Conservation (phyloP, 345 rosid species). For the Murraya paniculata region DNA sequence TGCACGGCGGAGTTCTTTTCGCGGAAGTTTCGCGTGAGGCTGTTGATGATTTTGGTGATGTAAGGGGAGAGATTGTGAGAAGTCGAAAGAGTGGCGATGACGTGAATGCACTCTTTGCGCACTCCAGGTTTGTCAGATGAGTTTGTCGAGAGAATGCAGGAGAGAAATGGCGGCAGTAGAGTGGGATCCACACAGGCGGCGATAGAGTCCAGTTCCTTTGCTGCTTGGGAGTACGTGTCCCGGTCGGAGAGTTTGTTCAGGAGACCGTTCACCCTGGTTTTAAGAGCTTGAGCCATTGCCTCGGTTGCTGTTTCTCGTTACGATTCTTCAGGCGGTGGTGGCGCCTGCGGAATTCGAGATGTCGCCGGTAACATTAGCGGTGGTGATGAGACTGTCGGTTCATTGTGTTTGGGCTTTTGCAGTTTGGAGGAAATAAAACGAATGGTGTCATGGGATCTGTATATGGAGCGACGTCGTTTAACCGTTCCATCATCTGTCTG, state of each 20-base stretch:
- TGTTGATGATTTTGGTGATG: slow-evolving; percentile 65
- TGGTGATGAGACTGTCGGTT: slow-evolving; percentile 7
- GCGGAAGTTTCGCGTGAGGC: slow-evolving; percentile 67
- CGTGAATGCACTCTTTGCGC: slow-evolving; percentile 70
- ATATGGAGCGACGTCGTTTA: slow-evolving; percentile 9
- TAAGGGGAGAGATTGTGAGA: slow-evolving; percentile 57
- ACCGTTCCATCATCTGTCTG: no score
- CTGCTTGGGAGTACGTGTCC: slow-evolving; percentile 72
- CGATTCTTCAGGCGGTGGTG: slow-evolving; percentile 18
- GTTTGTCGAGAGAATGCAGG: slow-evolving; percentile 70
- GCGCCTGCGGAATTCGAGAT: slow-evolving; percentile 25
- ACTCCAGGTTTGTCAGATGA: slow-evolving; percentile 66
- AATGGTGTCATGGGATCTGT: neutral
- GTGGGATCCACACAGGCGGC: slow-evolving; percentile 54
- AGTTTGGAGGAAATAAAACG: neutral
- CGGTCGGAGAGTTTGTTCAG: slow-evolving; percentile 80
- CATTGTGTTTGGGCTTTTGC: neutral
- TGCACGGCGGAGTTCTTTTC: slow-evolving; percentile 79
- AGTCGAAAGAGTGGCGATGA: slow-evolving; percentile 55
- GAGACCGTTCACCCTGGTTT: slow-evolving; percentile 48
- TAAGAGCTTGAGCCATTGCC: slow-evolving; percentile 53
- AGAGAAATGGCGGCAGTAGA: slow-evolving; percentile 54
- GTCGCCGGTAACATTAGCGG: slow-evolving; percentile 27
- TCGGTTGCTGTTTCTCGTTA: neutral
- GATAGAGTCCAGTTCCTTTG: slow-evolving; percentile 67